A percentile compares a stretch with the other conserved stretches of the same genome.
Evolutionary conservation across 805 yeast genomes (phyloP).

Genomic region (Ogataea salicorniae): DNA sequence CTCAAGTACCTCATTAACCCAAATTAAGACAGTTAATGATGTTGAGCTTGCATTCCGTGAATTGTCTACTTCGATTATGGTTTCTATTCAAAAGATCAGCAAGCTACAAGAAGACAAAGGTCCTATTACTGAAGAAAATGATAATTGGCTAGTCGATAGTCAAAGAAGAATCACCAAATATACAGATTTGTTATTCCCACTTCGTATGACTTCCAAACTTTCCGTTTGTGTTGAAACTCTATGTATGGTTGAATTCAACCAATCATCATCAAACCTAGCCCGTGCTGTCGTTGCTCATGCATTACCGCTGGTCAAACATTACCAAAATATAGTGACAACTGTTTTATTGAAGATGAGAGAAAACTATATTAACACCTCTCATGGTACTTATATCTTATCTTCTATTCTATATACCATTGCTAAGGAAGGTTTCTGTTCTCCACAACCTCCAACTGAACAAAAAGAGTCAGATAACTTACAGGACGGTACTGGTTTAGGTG

Average conservation of each 20-base stretch:
- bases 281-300: conserved; percentile 51
- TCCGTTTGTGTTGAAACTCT: conserved; percentile 30
- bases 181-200: conserved; percentile 32
- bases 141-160: conserved; percentile 59
- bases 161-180: conserved; percentile 41
- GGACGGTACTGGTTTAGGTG: conserved; percentile 94
- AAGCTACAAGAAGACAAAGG: conserved; percentile 30
- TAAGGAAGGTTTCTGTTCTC: conserved; percentile 86
- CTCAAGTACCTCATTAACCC: conserved; percentile 24
- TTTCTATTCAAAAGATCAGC: conserved; percentile 60
- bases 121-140: conserved; percentile 43
- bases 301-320: conserved; percentile 59
- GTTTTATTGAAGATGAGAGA: conserved; percentile 40
- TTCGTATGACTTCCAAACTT: conserved; percentile 13
- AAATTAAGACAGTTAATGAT: conserved; percentile 19
- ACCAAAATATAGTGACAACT: conserved; percentile 41
- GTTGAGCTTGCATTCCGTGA: conserved; percentile 47
- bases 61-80: conserved; percentile 52
- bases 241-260: conserved; percentile 33
- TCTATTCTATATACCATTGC: conserved; percentile 56
- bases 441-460: conserved; percentile 68
- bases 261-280: conserved; percentile 32
- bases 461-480: conserved; percentile 57
- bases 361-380: conserved; percentile 50
- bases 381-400: conserved; percentile 57